Conservation (phyloP, 169 alveolate species). For the Cyclospora cayetanensis region DNA sequence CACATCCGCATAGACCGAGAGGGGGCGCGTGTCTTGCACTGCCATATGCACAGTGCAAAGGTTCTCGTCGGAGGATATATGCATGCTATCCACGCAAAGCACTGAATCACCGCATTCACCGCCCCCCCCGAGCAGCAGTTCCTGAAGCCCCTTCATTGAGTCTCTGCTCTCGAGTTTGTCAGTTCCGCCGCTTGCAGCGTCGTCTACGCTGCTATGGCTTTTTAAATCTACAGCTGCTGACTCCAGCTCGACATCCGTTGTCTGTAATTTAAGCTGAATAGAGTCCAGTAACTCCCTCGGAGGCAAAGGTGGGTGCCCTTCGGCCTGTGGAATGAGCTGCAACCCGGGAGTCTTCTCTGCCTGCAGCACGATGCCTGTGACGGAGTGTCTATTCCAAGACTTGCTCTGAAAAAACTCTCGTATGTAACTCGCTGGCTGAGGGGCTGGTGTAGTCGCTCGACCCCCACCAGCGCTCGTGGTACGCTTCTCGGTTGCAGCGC, state of each 20-base stretch:
- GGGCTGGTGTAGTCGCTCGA: too few relatives aligned
- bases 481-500: background rate
- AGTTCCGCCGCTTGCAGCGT: too few relatives aligned
- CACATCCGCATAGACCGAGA: background rate
- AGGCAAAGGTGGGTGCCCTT: background rate
- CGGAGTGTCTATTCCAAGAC: background rate
- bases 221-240: too few relatives aligned
- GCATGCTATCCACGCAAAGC: background rate
- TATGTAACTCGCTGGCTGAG: background rate
- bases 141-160: background rate
- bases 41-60: background rate
- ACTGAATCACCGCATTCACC: background rate
- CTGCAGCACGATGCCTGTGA: background rate
- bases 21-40: background rate
- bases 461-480: background rate
- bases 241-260: background rate
- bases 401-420: background rate
- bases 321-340: background rate
- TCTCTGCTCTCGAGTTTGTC: background rate
- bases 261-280: background rate
- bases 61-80: background rate
- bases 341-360: background rate
- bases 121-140: background rate
- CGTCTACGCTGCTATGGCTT: too few relatives aligned
- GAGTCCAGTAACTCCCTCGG: background rate